A percentile compares a stretch with the other conserved stretches of the same genome.
These are phyloP conservation scores for Diaporthe citrichinensis DNA, from an alignment of 2,329 filamentous ascomycete species.

Conservation along the genomic window DNA sequence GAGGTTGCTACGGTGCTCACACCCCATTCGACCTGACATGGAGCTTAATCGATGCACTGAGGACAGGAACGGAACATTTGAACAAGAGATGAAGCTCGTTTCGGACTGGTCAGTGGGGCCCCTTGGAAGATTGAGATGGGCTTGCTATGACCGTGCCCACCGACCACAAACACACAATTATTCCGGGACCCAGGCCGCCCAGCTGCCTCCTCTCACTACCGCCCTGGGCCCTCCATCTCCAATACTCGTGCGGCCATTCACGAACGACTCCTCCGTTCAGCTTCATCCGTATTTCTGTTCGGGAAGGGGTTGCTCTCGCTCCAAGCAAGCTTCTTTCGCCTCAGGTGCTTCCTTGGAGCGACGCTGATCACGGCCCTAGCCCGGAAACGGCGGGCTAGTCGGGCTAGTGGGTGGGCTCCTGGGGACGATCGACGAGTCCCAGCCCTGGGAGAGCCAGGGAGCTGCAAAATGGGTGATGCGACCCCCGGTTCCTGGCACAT, in stretches of 20 bases:
- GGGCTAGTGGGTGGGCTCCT: conserved; percentile 19
- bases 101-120: conserved; percentile 22
- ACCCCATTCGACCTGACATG: conserved; percentile 11
- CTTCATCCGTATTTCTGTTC: conserved; percentile 14
- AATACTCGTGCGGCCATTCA: not conserved
- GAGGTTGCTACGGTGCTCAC: not conserved
- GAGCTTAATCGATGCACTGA: conserved; percentile 22
- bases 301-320: conserved; percentile 18
- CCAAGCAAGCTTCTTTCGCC: conserved; percentile 32
- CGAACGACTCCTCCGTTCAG: conserved; percentile 1
- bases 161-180: conserved; percentile 2
- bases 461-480: conserved; percentile 33
- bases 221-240: not conserved
- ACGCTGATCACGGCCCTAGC: conserved; percentile 18
- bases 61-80: conserved; percentile 8
- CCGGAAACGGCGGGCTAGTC: conserved; percentile 18
- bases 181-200: conserved; percentile 5
- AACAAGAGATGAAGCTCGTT: conserved; percentile 27
- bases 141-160: conserved; percentile 20
- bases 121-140: conserved; percentile 8
- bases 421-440: conserved; percentile 34
- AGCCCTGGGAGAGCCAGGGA: conserved; percentile 17
- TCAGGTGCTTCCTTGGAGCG: conserved; percentile 31
- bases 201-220: conserved; percentile 1
- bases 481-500: conserved; percentile 38